phyloP scores from a whole-genome alignment of 2,329 filamentous ascomycete species.

The Fusarium marasasianum region DNA sequence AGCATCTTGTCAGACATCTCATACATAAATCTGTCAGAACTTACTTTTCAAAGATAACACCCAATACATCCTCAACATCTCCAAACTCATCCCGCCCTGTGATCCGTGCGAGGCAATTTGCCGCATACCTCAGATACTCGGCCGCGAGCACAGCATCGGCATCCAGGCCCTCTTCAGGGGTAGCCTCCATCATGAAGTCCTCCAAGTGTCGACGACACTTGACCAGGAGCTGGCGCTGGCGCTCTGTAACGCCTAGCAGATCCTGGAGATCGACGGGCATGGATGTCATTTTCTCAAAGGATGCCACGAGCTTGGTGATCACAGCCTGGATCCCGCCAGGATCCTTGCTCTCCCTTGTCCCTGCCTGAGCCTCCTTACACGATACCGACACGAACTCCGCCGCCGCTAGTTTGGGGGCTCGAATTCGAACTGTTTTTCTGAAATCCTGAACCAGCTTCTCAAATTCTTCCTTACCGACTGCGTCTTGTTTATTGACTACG shows the following conservation, averaged over 20 bases:
- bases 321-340: slow-evolving; percentile 75
- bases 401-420: slow-evolving; percentile 41
- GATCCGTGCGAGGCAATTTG: slow-evolving; percentile 82
- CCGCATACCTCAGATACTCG: slow-evolving; percentile 85
- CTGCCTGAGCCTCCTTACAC: slow-evolving; percentile 68
- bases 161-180: slow-evolving; percentile 54
- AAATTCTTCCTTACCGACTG: slow-evolving; percentile 50
- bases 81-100: slow-evolving; percentile 86
- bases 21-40: slow-evolving; percentile 46
- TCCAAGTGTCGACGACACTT: slow-evolving; percentile 77
- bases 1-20: slow-evolving; percentile 20
- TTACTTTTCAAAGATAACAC: slow-evolving; percentile 97
- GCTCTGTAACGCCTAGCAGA: slow-evolving; percentile 87
- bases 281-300: slow-evolving; percentile 76
- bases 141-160: slow-evolving; percentile 90
- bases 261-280: slow-evolving; percentile 80
- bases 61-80: slow-evolving; percentile 94
- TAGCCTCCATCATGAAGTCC: slow-evolving; percentile 73
- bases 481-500: slow-evolving; percentile 71
- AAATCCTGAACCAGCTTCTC: slow-evolving; percentile 54
- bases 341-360: slow-evolving; percentile 49
- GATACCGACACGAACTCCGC: slow-evolving; percentile 68
- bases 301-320: slow-evolving; percentile 70
- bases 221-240: slow-evolving; percentile 83
- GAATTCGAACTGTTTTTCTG: slow-evolving; percentile 26